These are phyloP conservation scores for Fusarium liriodendri DNA, from an alignment of 2,329 filamentous ascomycete genomes.

Conservation along the genomic window DNA sequence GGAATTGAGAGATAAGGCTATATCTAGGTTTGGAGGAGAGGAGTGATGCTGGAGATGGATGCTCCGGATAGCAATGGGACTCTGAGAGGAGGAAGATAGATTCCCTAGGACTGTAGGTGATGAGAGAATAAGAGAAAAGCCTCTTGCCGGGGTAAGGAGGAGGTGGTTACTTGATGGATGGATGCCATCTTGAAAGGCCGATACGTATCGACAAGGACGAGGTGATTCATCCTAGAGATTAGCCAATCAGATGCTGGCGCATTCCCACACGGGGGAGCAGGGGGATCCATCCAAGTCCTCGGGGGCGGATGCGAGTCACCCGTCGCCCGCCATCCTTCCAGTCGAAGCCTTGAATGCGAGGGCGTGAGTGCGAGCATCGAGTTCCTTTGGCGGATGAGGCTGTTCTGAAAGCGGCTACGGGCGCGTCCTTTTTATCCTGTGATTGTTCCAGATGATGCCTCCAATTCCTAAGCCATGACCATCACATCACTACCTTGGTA, in stretches of 20 bases:
- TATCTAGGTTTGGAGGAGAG: neutral
- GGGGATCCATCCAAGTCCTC: neutral
- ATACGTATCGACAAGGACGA: slow-evolving; percentile 5
- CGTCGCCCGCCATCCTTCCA: slow-evolving; percentile 15
- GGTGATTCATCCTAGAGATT: slow-evolving; percentile 37
- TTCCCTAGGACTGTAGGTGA: slow-evolving; percentile 1
- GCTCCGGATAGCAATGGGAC: slow-evolving; percentile 6
- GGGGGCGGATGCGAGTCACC: slow-evolving; percentile 64
- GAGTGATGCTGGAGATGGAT: neutral
- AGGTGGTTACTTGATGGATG: slow-evolving; percentile 25
- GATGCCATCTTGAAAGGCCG: slow-evolving; percentile 15
- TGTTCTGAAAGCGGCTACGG: neutral
- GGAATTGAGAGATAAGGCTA: slow-evolving; percentile 4
- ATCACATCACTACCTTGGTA: neutral
- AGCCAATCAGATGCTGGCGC: slow-evolving; percentile 48
- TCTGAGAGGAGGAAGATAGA: neutral
- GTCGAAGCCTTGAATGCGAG: slow-evolving; percentile 4
- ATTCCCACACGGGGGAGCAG: slow-evolving; percentile 45
- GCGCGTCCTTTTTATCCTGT: neutral
- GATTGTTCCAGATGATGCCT: neutral
- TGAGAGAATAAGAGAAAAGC: slow-evolving; percentile 6
- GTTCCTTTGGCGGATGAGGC: neutral
- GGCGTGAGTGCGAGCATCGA: neutral
- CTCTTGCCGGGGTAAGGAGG: slow-evolving; percentile 4
- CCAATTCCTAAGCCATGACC: neutral